Base-by-base conservation (phyloP, 495 filamentous ascomycete species). In the Talaromyces trachyspermus region DNA sequence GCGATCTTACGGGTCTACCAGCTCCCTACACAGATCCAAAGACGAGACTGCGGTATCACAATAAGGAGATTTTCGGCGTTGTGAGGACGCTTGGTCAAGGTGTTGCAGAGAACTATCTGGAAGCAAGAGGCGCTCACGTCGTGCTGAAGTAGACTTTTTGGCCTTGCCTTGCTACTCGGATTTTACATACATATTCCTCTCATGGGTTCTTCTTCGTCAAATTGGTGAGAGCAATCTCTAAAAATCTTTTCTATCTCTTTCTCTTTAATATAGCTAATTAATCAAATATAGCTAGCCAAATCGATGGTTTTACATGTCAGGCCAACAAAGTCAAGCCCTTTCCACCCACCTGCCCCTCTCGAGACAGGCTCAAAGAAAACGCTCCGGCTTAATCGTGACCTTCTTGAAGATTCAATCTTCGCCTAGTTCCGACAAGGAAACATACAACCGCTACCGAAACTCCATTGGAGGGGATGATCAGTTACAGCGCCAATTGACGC, bases 381-480 rank as follows among this genome's bases (percentile, higher is more conserved):
- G 86, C 88, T 91, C 88, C 88, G 87, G 88, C 88, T 95, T 92
- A 95, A 88, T 92, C 80, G 85, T 78, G 83, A 81, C 83, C 85
- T 62, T 53, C 35, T 27, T 49, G 54, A 47, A 49, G 49, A 41
- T n/a, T 35, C 59, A 18, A 60, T 80, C 66, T 80, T 66, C 74
- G 78, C 78, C 74, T 68, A 59, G 62, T 69, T 64, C 65, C 55
- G 54, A 49, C 27, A 46, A 20, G 63, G 67, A 67, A 59, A 61
- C 59, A 12, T 20, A n/a, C 29, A 46, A 72, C 64, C 70, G 65
- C 50, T 81, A 80, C 70, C 72, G 72, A 72, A 50, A 63, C 40
- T 64, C 68, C 66, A 74, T 50, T 56, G 61, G 48, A 54, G 43
- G n/a, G 58, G 59, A 64, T 58, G 54, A 60, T 74, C 76, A 78